Evolutionary conservation across 2,329 filamentous ascomycete species (phyloP).

Genomic region (Scedosporium minutisporum): DNA sequence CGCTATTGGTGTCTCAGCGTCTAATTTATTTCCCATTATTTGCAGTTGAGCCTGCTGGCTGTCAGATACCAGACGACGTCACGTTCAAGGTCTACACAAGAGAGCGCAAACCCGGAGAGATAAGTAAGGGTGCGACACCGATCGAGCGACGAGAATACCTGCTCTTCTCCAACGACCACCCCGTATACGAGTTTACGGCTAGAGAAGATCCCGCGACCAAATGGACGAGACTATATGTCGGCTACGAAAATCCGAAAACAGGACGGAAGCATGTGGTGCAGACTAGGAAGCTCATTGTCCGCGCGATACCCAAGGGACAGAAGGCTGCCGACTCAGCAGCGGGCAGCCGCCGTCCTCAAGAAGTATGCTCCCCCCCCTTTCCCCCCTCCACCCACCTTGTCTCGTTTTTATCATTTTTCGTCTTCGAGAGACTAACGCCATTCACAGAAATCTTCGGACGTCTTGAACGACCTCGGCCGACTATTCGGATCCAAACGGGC

Average conservation of each 20-base stretch:
- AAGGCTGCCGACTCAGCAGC: slow-evolving; percentile 23
- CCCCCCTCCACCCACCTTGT: not conserved
- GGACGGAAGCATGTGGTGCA: slow-evolving; percentile 51
- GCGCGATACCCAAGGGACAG: slow-evolving; percentile 46
- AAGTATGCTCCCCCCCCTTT: not conserved
- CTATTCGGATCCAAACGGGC: slow-evolving; percentile 82
- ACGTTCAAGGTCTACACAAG: slow-evolving; percentile 5
- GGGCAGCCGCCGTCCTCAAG: not conserved
- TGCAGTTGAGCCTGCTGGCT: slow-evolving; percentile 6
- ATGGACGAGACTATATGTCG: slow-evolving; percentile 52
- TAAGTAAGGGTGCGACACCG: not conserved
- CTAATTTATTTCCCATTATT: not conserved
- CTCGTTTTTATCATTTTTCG: not conserved
- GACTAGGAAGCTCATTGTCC: slow-evolving; percentile 55
- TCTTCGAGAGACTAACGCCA: not conserved
- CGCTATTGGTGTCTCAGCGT: not conserved
- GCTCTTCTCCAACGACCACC: slow-evolving; percentile 47
- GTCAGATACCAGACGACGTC: slow-evolving; percentile 5
- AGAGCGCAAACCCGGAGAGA: not conserved
- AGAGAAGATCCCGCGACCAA: slow-evolving; percentile 24
- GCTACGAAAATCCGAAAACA: slow-evolving; percentile 51
- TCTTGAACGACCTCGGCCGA: slow-evolving; percentile 60
- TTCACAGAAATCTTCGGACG: slow-evolving; percentile 45
- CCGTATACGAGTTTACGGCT: slow-evolving; percentile 49
- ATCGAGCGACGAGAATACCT: slow-evolving; percentile 32